These are phyloP conservation scores for Thermothielavioides terrestris DNA, from an alignment of 495 filamentous ascomycete genomes.

Conservation along the genomic window DNA sequence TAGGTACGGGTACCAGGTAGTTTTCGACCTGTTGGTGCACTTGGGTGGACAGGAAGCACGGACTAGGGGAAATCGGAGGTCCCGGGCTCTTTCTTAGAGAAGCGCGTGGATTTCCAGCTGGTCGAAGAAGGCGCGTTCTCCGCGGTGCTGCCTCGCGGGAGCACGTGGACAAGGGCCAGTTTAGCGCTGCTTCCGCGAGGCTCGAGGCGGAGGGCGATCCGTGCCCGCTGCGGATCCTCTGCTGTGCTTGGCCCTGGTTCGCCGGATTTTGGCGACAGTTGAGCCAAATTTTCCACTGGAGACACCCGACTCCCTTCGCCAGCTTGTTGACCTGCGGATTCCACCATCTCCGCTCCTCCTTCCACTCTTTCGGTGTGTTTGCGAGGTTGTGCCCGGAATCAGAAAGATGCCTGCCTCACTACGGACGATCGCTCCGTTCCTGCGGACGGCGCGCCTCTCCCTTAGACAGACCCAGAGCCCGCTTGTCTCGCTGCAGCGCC, in stretches of 20 bases:
- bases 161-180: neutral
- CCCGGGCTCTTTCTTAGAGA: neutral
- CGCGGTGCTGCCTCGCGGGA: neutral
- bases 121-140: neutral
- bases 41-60: too few species aligned
- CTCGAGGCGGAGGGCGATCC: conserved; percentile 4
- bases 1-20: too few species aligned
- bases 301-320: neutral
- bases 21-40: too few species aligned
- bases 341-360: conserved; percentile 20
- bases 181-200: neutral
- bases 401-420: conserved; percentile 56
- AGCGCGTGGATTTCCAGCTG: too few species aligned
- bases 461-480: conserved; percentile 59
- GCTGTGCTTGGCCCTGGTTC: too few species aligned
- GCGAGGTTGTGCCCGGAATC: conserved; percentile 17
- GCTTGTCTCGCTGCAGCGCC: conserved; percentile 48
- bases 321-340: conserved; percentile 8
- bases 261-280: conserved; percentile 6
- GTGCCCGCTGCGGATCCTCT: too few species aligned
- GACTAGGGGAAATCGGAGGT: too few species aligned
- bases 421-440: conserved; percentile 57
- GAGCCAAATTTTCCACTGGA: conserved; percentile 18
- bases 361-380: conserved; percentile 23
- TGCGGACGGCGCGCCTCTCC: conserved; percentile 58